Conservation (phyloP, 2,329 filamentous ascomycete genomes). For the Ascochyta lentis region DNA sequence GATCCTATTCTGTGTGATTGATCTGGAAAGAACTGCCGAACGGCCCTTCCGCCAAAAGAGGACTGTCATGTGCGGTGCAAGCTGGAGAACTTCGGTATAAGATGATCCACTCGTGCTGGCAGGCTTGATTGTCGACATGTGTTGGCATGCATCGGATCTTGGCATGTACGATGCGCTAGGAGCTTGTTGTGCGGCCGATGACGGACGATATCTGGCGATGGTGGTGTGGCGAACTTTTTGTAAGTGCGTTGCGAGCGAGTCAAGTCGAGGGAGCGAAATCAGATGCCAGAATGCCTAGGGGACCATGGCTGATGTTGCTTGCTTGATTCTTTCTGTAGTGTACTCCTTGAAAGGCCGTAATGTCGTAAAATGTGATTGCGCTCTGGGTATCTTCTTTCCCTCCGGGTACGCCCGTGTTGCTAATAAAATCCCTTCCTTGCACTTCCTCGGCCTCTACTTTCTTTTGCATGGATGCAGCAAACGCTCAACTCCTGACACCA, state of each 20-base stretch:
- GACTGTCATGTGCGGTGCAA: constrained; percentile 9
- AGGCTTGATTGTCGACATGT: constrained; percentile 3
- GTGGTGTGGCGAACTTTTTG: neutral
- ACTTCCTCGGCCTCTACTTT: constrained; percentile 46
- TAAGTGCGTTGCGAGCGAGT: neutral
- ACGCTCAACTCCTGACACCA: constrained; percentile 92
- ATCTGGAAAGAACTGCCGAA: constrained; percentile 6
- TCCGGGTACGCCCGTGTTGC: neutral
- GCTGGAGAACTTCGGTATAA: neutral
- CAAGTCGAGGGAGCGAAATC: neutral
- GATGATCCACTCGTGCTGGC: neutral
- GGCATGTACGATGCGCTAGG: constrained; percentile 3
- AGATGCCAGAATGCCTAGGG: neutral
- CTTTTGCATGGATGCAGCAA: constrained; percentile 75
- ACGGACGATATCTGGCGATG: constrained; percentile 1
- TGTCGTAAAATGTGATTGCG: neutral
- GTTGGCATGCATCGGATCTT: constrained; percentile 6
- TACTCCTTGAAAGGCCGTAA: neutral
- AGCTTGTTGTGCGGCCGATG: constrained; percentile 6
- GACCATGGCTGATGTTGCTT: neutral
- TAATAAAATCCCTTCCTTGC: constrained; percentile 32
- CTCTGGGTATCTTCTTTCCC: constrained; percentile 9
- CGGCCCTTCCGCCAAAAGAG: neutral
- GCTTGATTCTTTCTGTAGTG: neutral
- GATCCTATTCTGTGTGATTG: constrained; percentile 1